Base-by-base conservation (phyloP, 2,329 filamentous ascomycete species). In the Lasiodiplodia gonubiensis region DNA sequence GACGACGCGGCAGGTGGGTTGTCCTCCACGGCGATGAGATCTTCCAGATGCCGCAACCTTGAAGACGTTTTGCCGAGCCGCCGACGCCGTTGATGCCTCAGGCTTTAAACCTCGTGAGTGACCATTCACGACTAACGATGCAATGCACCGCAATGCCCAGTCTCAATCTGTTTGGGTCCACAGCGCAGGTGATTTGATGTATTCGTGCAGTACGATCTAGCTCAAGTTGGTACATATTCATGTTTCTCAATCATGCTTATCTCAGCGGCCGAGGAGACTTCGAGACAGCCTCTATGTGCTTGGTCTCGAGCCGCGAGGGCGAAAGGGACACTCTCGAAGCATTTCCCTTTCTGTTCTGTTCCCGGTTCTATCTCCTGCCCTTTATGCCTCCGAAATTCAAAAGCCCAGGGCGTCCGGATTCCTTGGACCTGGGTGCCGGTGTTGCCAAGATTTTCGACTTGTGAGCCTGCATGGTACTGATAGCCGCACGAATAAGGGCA, bases 41-140 rank as follows among this genome's bases (percentile, higher is more conserved):
- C 59, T 63, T 63, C 59, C 42, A 61, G 23, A 49, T 30, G 39
- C 42, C 37, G 42, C 57, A 21, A n/a, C n/a, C n/a, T n/a, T n/a
- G n/a, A n/a, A 63, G 16, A 51, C 46, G 35, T 63, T 63, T 63
- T 63, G 59, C 59, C 59, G 46, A 63, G 46, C 30, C 59, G 59
- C 59, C 57, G 57, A 49, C 48, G 18, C 10, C 10, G 12, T n/a
- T 25, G 21, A 10, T 49, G 57, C 57, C 57, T 61, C 10, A 61
- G 57, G 57, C 57, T 23, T 10, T 25, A 35, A 3, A 3, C 3
- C 42, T 46, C n/a, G 18, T 21, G 42, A 21, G 18, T 21, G 42
- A 21, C 42, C 8, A n/a, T 21, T 46, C 42, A 21, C 42, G 30
- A 39, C 16, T 16, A 46, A n/a, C 39, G 7, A 18, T 18, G 18